Base-by-base conservation (phyloP, 106 monocot species). In the Apostasia shenzhenica region DNA sequence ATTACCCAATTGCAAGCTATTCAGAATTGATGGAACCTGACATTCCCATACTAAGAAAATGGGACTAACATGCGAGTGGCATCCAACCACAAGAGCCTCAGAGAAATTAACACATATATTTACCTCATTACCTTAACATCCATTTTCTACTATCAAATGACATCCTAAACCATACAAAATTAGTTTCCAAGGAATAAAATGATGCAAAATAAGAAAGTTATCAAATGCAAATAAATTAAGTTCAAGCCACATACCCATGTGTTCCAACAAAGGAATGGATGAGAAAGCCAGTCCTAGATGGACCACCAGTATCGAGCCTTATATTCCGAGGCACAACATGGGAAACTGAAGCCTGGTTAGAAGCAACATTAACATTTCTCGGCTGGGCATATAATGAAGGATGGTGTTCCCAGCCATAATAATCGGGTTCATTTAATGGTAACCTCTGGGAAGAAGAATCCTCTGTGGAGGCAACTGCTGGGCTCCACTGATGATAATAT, bases 401-500 rank as follows among this genome's bases (percentile, higher is more conserved):
- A 59, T 41, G 9, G 5, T 3, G 40, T 2, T 59, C 41, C 59
- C 40, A 59, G 40, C 59, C 59, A 39, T 41, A 8, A 41, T 41
- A 59, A 41, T 1, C 40, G 59, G 59, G 40, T 1, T 40, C 59
- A 8, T n/a, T 41, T 1, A 8, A 7, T 39, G 5, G 40, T 41
- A 59, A 59, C 1, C 59, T 59, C 39, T 39, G 40, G 41, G 59
- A 26, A 26, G 26, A 41, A 59, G 59, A 8, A 40, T 2, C 59
- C 59, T 40, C 59, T 8, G 59, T 12, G 7, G 40, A 59, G 59
- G 37, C 40, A 1, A n/a, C 9, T 39, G 8, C 59, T 59, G 37
- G 59, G 37, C 59, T 40, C 59, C 59, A 41, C 41, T 37, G 59
- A 40, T 8, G 59, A 59, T 59, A 59, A 59, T 59, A 59, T 59